A percentile compares a stretch with the other conserved stretches of the same genome.
Evolutionary conservation across 2,329 filamentous ascomycete genomes (phyloP).

Genomic region (Dendrostoma leiphaemia): DNA sequence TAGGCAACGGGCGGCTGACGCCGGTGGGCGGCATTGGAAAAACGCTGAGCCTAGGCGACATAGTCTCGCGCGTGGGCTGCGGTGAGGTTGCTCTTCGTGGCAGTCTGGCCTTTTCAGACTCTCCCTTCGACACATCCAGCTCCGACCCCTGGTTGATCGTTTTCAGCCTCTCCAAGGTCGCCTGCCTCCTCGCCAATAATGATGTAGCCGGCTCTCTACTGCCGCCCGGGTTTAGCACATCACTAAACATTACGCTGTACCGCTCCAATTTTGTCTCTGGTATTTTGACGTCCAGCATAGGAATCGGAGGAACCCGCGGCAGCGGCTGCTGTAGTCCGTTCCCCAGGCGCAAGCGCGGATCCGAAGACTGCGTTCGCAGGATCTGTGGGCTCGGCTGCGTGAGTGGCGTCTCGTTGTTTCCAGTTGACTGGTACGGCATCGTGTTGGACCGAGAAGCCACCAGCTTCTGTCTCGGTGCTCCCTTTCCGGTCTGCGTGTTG

Average conservation of each 20-base stretch:
- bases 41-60: constrained; percentile 44
- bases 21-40: constrained; percentile 38
- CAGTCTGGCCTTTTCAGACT: constrained; percentile 30
- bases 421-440: constrained; percentile 28
- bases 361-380: constrained; percentile 20
- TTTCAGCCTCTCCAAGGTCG: constrained; percentile 56
- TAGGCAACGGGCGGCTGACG: constrained; percentile 18
- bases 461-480: constrained; percentile 40
- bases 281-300: constrained; percentile 72
- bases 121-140: constrained; percentile 28
- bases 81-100: constrained; percentile 51
- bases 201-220: constrained; percentile 31
- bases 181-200: constrained; percentile 57
- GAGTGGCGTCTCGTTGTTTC: not conserved
- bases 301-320: constrained; percentile 22
- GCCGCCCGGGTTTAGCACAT: constrained; percentile 55
- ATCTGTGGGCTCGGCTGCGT: constrained; percentile 16
- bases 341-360: constrained; percentile 17
- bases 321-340: not conserved
- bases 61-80: constrained; percentile 29
- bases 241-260: constrained; percentile 92
- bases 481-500: constrained; percentile 32
- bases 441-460: constrained; percentile 43
- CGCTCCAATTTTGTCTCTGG: constrained; percentile 79
- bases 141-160: constrained; percentile 36